phyloP scores from a whole-genome alignment of 116 monocot species.

The Trichopus zeylanicus region DNA sequence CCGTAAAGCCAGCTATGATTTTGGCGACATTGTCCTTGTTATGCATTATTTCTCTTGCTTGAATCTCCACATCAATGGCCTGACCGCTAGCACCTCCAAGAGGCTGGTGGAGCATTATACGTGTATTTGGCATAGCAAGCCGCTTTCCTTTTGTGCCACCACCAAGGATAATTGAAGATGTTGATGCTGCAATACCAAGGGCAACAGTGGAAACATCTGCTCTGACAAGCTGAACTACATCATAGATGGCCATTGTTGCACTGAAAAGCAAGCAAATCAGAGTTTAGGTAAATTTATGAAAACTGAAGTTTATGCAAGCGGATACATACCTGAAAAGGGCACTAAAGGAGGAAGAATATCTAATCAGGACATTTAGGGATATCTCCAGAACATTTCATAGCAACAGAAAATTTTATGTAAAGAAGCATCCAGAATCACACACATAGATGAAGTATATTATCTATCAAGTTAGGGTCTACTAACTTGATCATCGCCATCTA shows the following conservation, averaged over 20 bases:
- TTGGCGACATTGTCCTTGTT: slow-evolving; percentile 61
- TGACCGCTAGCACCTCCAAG: slow-evolving; percentile 85
- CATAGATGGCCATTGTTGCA: slow-evolving; percentile 91
- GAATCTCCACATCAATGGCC: slow-evolving; percentile 76
- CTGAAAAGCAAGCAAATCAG: slow-evolving; percentile 21
- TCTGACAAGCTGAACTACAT: slow-evolving; percentile 77
- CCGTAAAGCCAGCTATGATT: slow-evolving; percentile 68
- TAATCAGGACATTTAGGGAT: neutral
- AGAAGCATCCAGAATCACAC: too few species aligned
- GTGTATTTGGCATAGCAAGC: slow-evolving; percentile 80
- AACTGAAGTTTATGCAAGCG: neutral
- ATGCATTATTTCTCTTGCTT: slow-evolving; percentile 74
- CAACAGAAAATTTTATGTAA: too few species aligned
- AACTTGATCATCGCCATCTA: too few species aligned
- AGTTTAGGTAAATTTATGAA: neutral
- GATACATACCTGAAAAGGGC: neutral
- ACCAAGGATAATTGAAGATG: slow-evolving; percentile 75
- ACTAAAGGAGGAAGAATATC: neutral
- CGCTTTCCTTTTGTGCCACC: slow-evolving; percentile 83
- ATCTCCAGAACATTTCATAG: too few species aligned
- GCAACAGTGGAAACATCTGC: slow-evolving; percentile 83
- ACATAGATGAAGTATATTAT: too few species aligned
- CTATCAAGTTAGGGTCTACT: too few species aligned
- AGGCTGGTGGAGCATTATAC: slow-evolving; percentile 95
- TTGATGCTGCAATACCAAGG: slow-evolving; percentile 76